These are phyloP conservation scores for Penicillium decumbens DNA, from an alignment of 2,329 filamentous ascomycete genomes.

Conservation along the genomic window DNA sequence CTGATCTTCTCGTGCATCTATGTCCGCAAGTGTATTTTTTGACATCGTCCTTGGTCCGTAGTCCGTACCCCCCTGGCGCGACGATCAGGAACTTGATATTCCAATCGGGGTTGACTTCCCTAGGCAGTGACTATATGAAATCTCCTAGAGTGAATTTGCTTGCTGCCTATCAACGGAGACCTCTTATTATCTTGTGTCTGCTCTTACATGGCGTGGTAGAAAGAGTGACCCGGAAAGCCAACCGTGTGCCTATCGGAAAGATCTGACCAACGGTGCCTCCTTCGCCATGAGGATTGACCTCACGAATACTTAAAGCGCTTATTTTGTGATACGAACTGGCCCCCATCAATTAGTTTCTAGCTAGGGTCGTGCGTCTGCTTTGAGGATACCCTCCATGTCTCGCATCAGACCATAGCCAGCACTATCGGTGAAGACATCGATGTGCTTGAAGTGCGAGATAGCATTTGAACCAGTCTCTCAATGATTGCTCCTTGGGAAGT, in stretches of 20 bases:
- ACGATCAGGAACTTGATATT: constrained; percentile 36
- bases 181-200: neutral
- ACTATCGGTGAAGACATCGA: constrained; percentile 60
- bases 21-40: constrained; percentile 3
- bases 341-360: constrained; percentile 60
- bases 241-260: constrained; percentile 50
- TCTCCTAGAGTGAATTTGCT: constrained; percentile 48
- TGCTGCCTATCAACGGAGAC: neutral
- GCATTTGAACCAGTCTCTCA: constrained; percentile 39
- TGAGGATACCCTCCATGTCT: constrained; percentile 50
- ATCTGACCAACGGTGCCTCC: constrained; percentile 55
- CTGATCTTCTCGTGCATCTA: constrained; percentile 12
- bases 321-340: constrained; percentile 49
- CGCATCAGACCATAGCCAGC: constrained; percentile 55
- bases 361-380: constrained; percentile 49
- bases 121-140: constrained; percentile 45
- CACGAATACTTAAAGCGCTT: constrained; percentile 23
- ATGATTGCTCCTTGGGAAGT: constrained; percentile 2
- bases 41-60: constrained; percentile 12
- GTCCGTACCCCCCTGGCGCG: constrained; percentile 23
- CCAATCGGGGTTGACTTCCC: constrained; percentile 44
- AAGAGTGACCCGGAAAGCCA: constrained; percentile 34
- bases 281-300: constrained; percentile 20
- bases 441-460: constrained; percentile 48
- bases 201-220: constrained; percentile 20